Evolutionary conservation across 257 asterid species (phyloP), one percentile per base, ranked within the genome.

Genomic region (Cruciata laevipes): DNA sequence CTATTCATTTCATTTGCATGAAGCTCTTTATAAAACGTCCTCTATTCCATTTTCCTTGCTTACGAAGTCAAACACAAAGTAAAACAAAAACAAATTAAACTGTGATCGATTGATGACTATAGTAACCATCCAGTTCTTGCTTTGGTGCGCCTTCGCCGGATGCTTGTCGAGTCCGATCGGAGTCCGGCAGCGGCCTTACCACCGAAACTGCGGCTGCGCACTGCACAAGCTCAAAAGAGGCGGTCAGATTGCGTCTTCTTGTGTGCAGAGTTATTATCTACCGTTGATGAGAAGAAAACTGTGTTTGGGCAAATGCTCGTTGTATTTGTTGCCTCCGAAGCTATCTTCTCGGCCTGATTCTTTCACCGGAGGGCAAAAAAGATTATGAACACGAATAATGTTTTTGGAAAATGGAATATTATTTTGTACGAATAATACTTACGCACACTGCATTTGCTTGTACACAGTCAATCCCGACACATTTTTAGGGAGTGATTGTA

Each of bases 181-280:
- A 14, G 58, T 67, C 12, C 65, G 70, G 59, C 68, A 74, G 1
- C 53, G 77, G 67, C 77, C 83, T 30, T 75, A 74, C 70, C 83
- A 78, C 1, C 52, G 57, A n/a, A 63, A 78, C 66, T 78, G 79
- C 64, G 51, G 73, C 67, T 75, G 83, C 66, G 77, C 80, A 38
- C 53, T 78, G 47, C 80, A 78, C 77, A 64, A 58, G 21, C 40
- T 49, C 18, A 71, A 71, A 32, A 53, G 17, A 12, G 66, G 30
- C 3, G 23, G 30, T 37, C 55, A 55, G 8, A 21, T 37, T 21
- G 20, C 67, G 16, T 37, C 20, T 20, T 37, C 20, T 20, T 35
- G 67, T 63, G 31, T 63, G 6, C n/a, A 11, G 12, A 25, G 7
- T 27, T 1, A 16, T 42, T 35, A 63, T 44, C 24, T 24, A n/a